Conservation (phyloP, 2,329 filamentous ascomycete species). For the Chrysoporthe cubensis region DNA sequence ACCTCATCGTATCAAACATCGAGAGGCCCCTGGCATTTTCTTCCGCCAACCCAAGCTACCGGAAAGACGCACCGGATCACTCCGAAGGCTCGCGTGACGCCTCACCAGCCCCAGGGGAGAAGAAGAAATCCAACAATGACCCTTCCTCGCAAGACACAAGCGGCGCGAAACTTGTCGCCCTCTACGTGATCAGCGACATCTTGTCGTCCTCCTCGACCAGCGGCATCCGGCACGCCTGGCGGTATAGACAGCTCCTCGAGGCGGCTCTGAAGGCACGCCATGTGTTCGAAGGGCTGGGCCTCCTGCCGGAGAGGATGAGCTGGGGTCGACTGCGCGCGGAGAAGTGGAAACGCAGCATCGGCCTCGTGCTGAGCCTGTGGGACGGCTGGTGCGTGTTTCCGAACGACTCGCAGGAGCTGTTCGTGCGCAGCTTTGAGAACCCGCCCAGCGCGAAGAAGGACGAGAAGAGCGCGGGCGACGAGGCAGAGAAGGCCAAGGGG, state of each 20-base stretch:
- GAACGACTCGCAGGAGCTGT: conserved; percentile 71
- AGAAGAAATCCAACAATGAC: conserved; percentile 30
- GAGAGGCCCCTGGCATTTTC: conserved; percentile 75
- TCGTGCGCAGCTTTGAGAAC: conserved; percentile 72
- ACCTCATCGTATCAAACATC: conserved; percentile 83
- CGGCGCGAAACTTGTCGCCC: conserved; percentile 73
- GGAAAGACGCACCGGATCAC: conserved; percentile 44
- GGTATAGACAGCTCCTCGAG: conserved; percentile 82
- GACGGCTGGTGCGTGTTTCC: conserved; percentile 75
- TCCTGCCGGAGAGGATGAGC: conserved; percentile 69
- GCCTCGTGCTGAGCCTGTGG: conserved; percentile 71
- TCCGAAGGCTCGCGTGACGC: conserved; percentile 42
- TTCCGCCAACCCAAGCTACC: conserved; percentile 66
- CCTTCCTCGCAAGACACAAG: conserved; percentile 61
- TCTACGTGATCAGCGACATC: conserved; percentile 80
- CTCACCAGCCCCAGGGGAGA: conserved; percentile 44
- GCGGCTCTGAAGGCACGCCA: conserved; percentile 67
- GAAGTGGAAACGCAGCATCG: conserved; percentile 81
- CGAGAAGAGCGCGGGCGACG: conserved; percentile 43
- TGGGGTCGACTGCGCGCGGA: conserved; percentile 85
- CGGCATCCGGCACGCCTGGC: conserved; percentile 82
- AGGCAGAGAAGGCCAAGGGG: conserved; percentile 41
- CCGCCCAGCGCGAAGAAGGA: conserved; percentile 56
- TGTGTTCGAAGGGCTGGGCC: conserved; percentile 76
- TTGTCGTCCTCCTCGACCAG: conserved; percentile 77